These are phyloP conservation scores for Myxozyma melibiosi DNA, from an alignment of 805 yeast genomes.

Conservation along the genomic window DNA sequence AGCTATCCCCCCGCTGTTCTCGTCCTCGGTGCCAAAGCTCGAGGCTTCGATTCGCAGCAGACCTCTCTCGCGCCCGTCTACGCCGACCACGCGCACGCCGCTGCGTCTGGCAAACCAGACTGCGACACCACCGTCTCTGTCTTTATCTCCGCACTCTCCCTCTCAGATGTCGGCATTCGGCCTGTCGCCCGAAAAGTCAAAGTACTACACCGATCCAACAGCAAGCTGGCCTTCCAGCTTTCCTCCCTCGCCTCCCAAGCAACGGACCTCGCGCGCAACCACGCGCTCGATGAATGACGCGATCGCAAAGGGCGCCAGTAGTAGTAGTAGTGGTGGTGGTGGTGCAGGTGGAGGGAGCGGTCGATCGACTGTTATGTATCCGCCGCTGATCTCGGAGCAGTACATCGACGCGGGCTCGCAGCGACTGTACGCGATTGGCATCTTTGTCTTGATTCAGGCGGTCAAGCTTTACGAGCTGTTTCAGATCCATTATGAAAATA, in stretches of 20 bases:
- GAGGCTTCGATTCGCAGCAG: not conserved
- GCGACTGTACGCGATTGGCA: conserved; percentile 62
- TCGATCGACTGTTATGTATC: not conserved
- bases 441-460: conserved; percentile 77
- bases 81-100: conserved; percentile 3
- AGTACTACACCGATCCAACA: conserved; percentile 20
- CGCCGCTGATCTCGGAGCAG: conserved; percentile 58
- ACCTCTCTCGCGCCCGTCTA: not conserved
- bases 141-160: not conserved
- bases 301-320: too few relatives aligned
- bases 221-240: conserved; percentile 28
- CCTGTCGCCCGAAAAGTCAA: not conserved
- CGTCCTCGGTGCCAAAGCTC: not conserved
- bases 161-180: too few relatives aligned
- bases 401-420: conserved; percentile 77
- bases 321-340: not conserved
- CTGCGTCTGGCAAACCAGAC: not conserved
- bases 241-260: conserved; percentile 29
- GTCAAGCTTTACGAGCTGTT: conserved; percentile 78
- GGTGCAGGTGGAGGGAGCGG: not conserved
- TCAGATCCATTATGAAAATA: conserved; percentile 54
- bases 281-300: too few relatives aligned
- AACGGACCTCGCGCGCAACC: not conserved
- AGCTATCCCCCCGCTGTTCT: not conserved
- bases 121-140: not conserved